Evolutionary conservation across 106 monocot species (phyloP), one percentile per base, ranked within the genome.

Genomic region (Dioscorea dumetorum): DNA sequence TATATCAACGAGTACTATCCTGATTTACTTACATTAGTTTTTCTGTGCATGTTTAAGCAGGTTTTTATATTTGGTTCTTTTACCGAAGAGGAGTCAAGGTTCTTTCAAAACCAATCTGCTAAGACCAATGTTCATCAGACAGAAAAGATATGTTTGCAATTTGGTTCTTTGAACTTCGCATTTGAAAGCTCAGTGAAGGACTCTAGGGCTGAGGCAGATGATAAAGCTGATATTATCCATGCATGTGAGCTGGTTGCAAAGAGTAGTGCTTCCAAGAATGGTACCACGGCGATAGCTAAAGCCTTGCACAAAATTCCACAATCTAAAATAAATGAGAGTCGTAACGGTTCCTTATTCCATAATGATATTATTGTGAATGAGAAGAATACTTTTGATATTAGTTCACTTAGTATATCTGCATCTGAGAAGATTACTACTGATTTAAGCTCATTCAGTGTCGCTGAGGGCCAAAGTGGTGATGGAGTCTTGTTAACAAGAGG

Each of bases 51-150:
- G 49, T 8, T n/a, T 50, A 33, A 70, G 72, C 85, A 91, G 91
- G 64, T 88, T 20, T 61, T 91, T 6, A 31, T 91, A 62, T 91
- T 95, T 84, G 91, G 95, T 22, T 88, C 88, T 13, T 91, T 88
- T 68, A 84, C 91, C 48, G 86, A 91, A 72, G 95, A 83, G 60
- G 95, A 95, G 57, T 77, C 76, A 22, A 77, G 53, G 73, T 56
- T 67, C 19, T 76, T 88, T 58, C 85, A 85, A 58, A 75, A 33
- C 21, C 64, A 68, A 33, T 56, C 66, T 17, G 33, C 18, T 75
- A 69, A 76, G 67, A 83, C 67, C 68, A 33, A 11, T 67, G 63
- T 16, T 8, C 17, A 62, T 17, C 66, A 72, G 71, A 16, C n/a
- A 33, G 73, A 70, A 73, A 78, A 48, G 18, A 53, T 54, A 16